phyloP scores from a whole-genome alignment of 1,139 yeast species.

The Trichomonascaceae sp. region DNA sequence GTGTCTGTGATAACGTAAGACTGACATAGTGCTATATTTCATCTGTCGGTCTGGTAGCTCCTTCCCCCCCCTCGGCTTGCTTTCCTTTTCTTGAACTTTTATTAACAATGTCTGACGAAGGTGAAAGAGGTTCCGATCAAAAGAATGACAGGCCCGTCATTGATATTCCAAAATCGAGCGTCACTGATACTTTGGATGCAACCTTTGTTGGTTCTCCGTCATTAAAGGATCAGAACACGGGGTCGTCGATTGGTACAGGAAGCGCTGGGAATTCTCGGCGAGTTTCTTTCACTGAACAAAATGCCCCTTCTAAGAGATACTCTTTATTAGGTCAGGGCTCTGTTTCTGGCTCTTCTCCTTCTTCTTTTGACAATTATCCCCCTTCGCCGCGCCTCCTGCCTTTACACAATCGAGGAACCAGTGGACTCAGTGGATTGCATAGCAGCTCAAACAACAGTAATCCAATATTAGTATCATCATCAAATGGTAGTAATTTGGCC shows the following conservation, averaged over 20 bases:
- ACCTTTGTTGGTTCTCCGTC: not conserved
- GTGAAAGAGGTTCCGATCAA: slow-evolving; percentile 6
- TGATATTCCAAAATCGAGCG: slow-evolving; percentile 7
- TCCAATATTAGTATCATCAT: not conserved
- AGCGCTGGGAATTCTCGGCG: not conserved
- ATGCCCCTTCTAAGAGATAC: slow-evolving; percentile 1
- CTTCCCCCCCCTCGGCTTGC: not conserved
- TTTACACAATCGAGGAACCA: not conserved
- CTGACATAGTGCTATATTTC: not conserved
- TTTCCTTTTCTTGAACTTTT: not conserved
- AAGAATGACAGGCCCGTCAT: slow-evolving; percentile 4
- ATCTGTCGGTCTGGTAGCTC: not conserved
- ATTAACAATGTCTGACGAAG: not conserved
- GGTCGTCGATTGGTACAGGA: not conserved
- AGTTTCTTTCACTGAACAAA: slow-evolving; percentile 1
- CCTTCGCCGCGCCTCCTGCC: slow-evolving; percentile 7
- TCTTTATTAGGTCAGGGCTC: slow-evolving; percentile 2
- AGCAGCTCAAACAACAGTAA: not conserved
- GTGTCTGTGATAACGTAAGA: not conserved
- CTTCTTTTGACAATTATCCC: slow-evolving; percentile 4
- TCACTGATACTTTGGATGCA: slow-evolving; percentile 7
- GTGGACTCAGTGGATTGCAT: not conserved
- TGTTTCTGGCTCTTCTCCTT: slow-evolving; percentile 6
- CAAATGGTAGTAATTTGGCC: not conserved
- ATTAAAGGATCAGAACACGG: slow-evolving; percentile 1